Base-by-base conservation (phyloP, 164 flowering plant species). In the Sedum album region DNA sequence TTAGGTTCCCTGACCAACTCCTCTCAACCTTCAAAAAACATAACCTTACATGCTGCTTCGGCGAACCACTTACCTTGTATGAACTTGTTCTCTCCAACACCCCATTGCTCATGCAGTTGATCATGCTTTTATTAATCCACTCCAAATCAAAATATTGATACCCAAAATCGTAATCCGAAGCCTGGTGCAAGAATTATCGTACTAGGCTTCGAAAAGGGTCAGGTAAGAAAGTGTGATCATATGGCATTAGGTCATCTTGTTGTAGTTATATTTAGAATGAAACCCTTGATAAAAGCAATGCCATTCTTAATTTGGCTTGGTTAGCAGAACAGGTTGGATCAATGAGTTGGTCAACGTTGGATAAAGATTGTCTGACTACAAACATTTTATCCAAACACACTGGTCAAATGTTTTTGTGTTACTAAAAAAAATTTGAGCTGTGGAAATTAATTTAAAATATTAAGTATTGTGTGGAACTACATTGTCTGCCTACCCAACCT, bases 1-100 rank as follows among this genome's bases (percentile, higher is more conserved):
- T 48, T 36, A 84, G 41, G 65, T 72, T 78, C 25, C 91, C 88
- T 0, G 89, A 86, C 85, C 85, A 82, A 73, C 69, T 86, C 66
- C 86, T 72, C 6, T 79, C 79, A 7, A 72, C 71, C 30, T 68
- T 48, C 2, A 61, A 7, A 53, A 75, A 69, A 69, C 74, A 62
- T 10, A 63, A 5, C 11, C 33, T 72, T 11, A 8, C 6, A 26
- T 4, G 60, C 31, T 25, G 30, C 51, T 21, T 44, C 13, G 64
- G n/a, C 5, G 51, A 31, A 1, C 5, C 61, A 55, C 48, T 4
- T 1, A 18, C 1, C 17, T 76, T 31, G 48, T 23, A 75, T 5
- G 48, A 44, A 4, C 15, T 18, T 44, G 48, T 44, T 44, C 48
- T 11, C 48, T 44, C 65, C 38, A 76, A 67, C 21, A 25, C 41